phyloP scores from a whole-genome alignment of 768 basidiomycete species.

The Tylopilus plumbeoviolaceoides region DNA sequence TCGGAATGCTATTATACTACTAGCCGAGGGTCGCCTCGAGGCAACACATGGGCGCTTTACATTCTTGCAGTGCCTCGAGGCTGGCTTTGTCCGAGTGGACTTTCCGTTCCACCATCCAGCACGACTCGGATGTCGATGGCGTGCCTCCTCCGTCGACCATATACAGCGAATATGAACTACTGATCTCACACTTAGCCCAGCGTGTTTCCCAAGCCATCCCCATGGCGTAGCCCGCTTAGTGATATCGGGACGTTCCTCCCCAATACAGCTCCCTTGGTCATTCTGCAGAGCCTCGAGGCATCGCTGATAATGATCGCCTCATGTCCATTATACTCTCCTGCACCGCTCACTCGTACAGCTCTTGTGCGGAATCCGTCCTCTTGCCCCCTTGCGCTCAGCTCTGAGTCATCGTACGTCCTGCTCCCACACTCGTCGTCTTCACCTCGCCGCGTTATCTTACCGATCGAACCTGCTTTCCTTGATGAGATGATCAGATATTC shows the following conservation, averaged over 20 bases:
- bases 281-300: constrained; percentile 24
- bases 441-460: not conserved
- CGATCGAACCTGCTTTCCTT: not conserved
- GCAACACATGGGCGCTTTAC: not conserved
- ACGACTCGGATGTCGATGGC: not conserved
- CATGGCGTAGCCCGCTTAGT: not conserved
- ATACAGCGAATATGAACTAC: not conserved
- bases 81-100: not conserved
- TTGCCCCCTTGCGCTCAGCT: not conserved
- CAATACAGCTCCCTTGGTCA: constrained; percentile 8
- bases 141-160: constrained; percentile 6
- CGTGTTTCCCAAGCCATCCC: not conserved
- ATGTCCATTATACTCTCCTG: constrained; percentile 1
- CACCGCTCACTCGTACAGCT: constrained; percentile 4
- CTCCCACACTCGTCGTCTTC: not conserved
- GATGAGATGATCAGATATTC: not conserved
- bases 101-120: not conserved
- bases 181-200: not conserved
- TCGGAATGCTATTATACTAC: not conserved
- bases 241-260: constrained; percentile 11
- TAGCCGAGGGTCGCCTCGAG: not conserved
- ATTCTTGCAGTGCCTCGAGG: constrained; percentile 15
- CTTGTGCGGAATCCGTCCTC: constrained; percentile 5
- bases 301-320: constrained; percentile 26
- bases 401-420: not conserved